Evolutionary conservation across 2,329 filamentous ascomycete species (phyloP), one percentile per base, ranked within the genome.

Genomic region (Phaeosphaeriaceae sp.): DNA sequence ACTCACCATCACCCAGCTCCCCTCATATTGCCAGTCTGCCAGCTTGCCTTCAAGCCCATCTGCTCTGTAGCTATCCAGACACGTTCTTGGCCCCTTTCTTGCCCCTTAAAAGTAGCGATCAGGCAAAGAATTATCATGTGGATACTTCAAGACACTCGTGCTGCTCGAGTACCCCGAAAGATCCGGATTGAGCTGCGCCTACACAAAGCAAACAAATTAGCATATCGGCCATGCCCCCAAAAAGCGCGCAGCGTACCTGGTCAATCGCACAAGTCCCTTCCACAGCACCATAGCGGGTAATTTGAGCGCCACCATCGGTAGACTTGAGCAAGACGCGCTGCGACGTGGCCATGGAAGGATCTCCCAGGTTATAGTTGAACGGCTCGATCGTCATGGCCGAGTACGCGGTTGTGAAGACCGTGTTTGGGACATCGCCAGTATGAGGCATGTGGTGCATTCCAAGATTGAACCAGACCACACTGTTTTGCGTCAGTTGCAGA

Each of bases 381-480:
- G 40, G 53, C 24, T 24, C 22, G 24, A 56, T 45, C 11, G 31
- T 21, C 24, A 53, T 22, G 19, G 41, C 51, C 2, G 51, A 47
- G 19, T 53, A 42, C 9, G 40, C 46, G 17, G 47, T 45, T 20
- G 52, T 54, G 46, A 49, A 54, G 31, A 54, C 44, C 2, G 46
- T 54, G 27, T 36, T 54, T 17, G 52, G 46, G n/a, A 54, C 21
- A 22, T 54, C 52, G 6, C 21, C 36, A 21, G 71, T 67, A n/a
- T 73, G 71, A 1, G 80, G 81, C 25, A 82, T 76, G 62, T 84
- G 81, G 63, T 84, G 81, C 67, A 81, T 80, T 48, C 81, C 81
- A 11, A 84, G 68, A 62, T 84, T 84, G 62, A 83, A 79, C 74
- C 80, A 84, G 4, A 82, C 57, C 1, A 83, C 80, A 6, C 66